phyloP scores from a whole-genome alignment of 352 stramenopile genomes.

The Globisporangium spinosum region DNA sequence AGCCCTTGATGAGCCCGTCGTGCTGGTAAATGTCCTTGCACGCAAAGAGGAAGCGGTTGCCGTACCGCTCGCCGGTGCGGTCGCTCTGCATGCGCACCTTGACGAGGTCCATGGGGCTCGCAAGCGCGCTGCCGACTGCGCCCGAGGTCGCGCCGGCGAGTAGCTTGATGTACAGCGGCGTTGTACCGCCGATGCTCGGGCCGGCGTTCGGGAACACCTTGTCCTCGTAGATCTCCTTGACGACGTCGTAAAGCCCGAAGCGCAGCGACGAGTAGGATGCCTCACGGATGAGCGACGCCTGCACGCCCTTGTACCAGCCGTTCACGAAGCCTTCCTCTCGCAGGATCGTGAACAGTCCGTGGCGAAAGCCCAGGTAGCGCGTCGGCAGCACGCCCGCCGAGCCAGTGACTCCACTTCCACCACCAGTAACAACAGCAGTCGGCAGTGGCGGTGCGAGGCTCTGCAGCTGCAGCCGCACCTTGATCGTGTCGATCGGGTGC shows the following conservation, averaged over 20 bases:
- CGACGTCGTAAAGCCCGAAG: slow-evolving; percentile 74
- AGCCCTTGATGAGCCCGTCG: slow-evolving; percentile 56
- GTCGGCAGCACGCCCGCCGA: slow-evolving; percentile 17
- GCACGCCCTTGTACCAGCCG: slow-evolving; percentile 55
- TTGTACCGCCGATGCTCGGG: slow-evolving; percentile 30
- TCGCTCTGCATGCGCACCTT: slow-evolving; percentile 82
- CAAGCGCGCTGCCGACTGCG: slow-evolving; percentile 55
- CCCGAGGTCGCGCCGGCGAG: slow-evolving; percentile 57
- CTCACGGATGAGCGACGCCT: slow-evolving; percentile 61
- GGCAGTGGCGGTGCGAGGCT: slow-evolving; percentile 27
- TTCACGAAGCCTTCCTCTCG: slow-evolving; percentile 46
- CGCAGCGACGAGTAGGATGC: slow-evolving; percentile 76
- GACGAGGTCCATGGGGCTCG: slow-evolving; percentile 77
- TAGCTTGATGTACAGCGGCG: slow-evolving; percentile 66
- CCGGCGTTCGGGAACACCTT: slow-evolving; percentile 39
- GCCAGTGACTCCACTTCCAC: slow-evolving; percentile 1
- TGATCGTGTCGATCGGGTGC: slow-evolving; percentile 68
- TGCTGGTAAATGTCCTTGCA: slow-evolving; percentile 56
- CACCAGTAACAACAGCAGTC: slow-evolving; percentile 14
- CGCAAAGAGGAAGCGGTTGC: slow-evolving; percentile 59
- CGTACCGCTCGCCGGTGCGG: slow-evolving; percentile 52
- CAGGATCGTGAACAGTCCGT: slow-evolving; percentile 53
- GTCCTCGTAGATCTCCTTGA: slow-evolving; percentile 71
- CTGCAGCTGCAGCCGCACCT: slow-evolving; percentile 65
- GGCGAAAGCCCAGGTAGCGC: slow-evolving; percentile 55